phyloP scores from a whole-genome alignment of 495 filamentous ascomycete genomes.

The Penicillium nucicola region DNA sequence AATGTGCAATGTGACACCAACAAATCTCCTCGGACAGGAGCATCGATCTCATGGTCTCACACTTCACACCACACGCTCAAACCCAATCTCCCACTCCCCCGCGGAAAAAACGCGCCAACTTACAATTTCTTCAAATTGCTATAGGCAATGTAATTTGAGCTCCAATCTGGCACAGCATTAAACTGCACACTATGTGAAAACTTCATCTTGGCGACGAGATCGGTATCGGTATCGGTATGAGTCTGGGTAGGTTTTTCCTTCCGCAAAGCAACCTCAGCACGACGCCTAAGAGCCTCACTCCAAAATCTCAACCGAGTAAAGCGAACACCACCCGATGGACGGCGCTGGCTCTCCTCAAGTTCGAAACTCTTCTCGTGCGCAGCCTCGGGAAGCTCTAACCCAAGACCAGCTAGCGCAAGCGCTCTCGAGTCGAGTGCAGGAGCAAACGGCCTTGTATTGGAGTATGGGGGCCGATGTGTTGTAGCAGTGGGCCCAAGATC shows the following conservation, averaged over 20 bases:
- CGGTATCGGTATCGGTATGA: neutral
- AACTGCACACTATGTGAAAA: conserved; percentile 99
- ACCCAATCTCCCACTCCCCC: neutral
- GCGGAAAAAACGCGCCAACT: conserved; percentile 30
- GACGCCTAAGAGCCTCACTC: conserved; percentile 36
- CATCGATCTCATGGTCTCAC: conserved; percentile 2
- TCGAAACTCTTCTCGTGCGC: conserved; percentile 15
- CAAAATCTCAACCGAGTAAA: conserved; percentile 34
- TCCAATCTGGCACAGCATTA: conserved; percentile 99
- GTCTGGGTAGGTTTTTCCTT: too few species aligned
- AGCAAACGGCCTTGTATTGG: neutral
- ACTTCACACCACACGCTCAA: neutral
- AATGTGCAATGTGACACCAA: conserved; percentile 29
- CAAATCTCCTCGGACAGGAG: neutral
- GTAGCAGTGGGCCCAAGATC: neutral
- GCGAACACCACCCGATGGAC: conserved; percentile 1
- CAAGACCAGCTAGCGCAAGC: conserved; percentile 11
- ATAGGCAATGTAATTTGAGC: conserved; percentile 94
- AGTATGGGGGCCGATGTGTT: too few species aligned
- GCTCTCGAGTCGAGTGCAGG: conserved; percentile 13
- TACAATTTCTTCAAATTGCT: conserved; percentile 98
- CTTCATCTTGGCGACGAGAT: conserved; percentile 76
- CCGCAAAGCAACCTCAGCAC: conserved; percentile 19
- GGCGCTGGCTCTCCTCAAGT: conserved; percentile 4
- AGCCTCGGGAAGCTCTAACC: neutral